Percentiles rank a stretch among this genome's conserved stretches.
These are phyloP conservation scores for Coemansia asiatica DNA, from an alignment of 192 early-diverging fungal genomes.

Conservation along the genomic window DNA sequence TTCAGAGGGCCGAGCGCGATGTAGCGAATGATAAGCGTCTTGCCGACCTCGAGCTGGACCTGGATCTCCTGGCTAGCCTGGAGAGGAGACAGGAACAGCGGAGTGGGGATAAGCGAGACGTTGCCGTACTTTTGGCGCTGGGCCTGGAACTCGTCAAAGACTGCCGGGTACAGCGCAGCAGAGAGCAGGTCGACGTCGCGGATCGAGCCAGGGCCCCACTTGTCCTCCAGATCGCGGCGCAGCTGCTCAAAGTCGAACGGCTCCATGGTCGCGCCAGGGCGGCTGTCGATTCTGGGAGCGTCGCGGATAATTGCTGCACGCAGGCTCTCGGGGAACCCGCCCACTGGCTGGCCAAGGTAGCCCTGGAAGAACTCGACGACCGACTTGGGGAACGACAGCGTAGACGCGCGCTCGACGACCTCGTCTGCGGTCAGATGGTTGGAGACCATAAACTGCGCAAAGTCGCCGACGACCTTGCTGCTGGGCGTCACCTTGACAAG, in stretches of 20 bases:
- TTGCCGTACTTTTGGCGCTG: slow-evolving; percentile 80
- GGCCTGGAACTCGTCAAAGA: slow-evolving; percentile 81
- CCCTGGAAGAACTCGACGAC: slow-evolving; percentile 98
- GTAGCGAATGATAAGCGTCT: slow-evolving; percentile 86
- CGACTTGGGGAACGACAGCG: slow-evolving; percentile 89
- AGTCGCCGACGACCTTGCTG: slow-evolving; percentile 96
- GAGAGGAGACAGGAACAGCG: slow-evolving; percentile 84
- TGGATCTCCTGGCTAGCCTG: slow-evolving; percentile 87
- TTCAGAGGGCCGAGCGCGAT: slow-evolving; percentile 82
- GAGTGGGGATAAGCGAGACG: slow-evolving; percentile 86
- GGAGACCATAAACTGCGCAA: slow-evolving; percentile 97
- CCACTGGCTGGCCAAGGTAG: slow-evolving; percentile 89
- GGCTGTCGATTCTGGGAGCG: slow-evolving; percentile 72
- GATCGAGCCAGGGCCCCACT: slow-evolving; percentile 74
- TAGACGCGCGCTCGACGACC: slow-evolving; percentile 71
- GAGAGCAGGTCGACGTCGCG: slow-evolving; percentile 85
- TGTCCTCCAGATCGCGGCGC: slow-evolving; percentile 73
- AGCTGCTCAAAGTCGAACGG: slow-evolving; percentile 77
- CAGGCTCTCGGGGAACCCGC: slow-evolving; percentile 92
- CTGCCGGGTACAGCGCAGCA: slow-evolving; percentile 91
- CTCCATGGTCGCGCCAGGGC: slow-evolving; percentile 80
- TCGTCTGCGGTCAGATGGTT: slow-evolving; percentile 76
- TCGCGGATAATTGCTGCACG: slow-evolving; percentile 79
- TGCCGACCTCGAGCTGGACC: slow-evolving; percentile 83
- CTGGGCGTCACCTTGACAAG: slow-evolving; percentile 98